Evolutionary conservation across 2,329 filamentous ascomycete genomes (phyloP).

Genomic region (Aspergillus versicolor): DNA sequence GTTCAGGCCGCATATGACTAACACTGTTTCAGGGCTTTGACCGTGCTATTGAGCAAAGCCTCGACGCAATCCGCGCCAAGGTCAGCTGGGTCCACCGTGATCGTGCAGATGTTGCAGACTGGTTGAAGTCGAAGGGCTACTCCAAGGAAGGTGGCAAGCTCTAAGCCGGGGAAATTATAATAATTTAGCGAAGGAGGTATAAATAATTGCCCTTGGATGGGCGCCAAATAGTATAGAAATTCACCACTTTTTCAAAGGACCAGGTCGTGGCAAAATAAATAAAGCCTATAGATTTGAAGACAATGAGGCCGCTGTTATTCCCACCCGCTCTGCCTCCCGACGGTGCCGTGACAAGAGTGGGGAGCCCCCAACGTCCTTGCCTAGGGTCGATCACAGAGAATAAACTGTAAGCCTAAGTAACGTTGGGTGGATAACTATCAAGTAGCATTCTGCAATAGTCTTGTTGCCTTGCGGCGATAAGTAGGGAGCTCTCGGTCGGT

Average conservation of each 20-base stretch:
- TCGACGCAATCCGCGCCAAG: constrained; percentile 83
- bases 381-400: not conserved
- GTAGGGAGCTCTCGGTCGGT: constrained; percentile 3
- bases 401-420: not conserved
- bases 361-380: not conserved
- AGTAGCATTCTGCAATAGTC: too few relatives aligned
- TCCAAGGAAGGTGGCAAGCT: constrained; percentile 38
- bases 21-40: constrained; percentile 63
- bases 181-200: not conserved
- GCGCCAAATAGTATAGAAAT: not conserved
- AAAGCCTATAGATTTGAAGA: not conserved
- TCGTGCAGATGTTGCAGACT: constrained; percentile 69
- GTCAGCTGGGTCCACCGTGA: constrained; percentile 77
- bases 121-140: constrained; percentile 68
- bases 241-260: not conserved
- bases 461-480: too few relatives aligned
- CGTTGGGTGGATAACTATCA: not conserved
- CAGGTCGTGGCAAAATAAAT: not conserved
- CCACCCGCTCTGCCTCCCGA: not conserved
- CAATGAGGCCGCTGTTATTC: not conserved
- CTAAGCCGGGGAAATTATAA: constrained; percentile 13
- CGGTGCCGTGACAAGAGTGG: not conserved
- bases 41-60: constrained; percentile 82
- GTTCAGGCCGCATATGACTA: constrained; percentile 10
- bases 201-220: not conserved